phyloP scores from a whole-genome alignment of 345 rosid genomes.

The Melaleuca alternifolia region DNA sequence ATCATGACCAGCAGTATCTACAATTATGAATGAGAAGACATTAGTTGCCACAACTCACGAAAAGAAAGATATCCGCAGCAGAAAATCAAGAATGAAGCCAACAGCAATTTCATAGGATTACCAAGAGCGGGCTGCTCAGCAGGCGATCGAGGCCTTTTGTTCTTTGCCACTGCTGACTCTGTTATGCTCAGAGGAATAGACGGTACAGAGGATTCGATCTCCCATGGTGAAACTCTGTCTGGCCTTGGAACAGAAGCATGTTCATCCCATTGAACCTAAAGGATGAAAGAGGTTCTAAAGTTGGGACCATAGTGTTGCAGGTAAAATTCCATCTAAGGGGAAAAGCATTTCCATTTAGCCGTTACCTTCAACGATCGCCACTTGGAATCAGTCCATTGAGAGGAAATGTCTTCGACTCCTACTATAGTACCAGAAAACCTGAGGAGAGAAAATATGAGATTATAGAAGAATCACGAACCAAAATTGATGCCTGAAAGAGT shows the following conservation, averaged over 20 bases:
- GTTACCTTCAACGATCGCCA: slow-evolving; percentile 77
- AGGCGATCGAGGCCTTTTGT: slow-evolving; percentile 63
- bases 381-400: slow-evolving; percentile 65
- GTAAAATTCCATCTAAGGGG: background rate
- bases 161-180: slow-evolving; percentile 33
- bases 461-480: background rate
- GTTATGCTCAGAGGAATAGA: slow-evolving; percentile 30
- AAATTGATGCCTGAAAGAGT: background rate
- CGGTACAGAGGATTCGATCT: slow-evolving; percentile 56
- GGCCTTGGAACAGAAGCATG: slow-evolving; percentile 72
- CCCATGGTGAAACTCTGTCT: slow-evolving; percentile 95
- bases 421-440: slow-evolving; percentile 88
- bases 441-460: background rate
- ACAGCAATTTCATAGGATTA: slow-evolving; percentile 8
- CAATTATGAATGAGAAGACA: background rate
- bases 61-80: background rate
- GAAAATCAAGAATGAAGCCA: background rate
- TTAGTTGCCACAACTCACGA: background rate
- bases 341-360: background rate
- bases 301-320: background rate
- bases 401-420: slow-evolving; percentile 71
- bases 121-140: slow-evolving; percentile 19
- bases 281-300: background rate
- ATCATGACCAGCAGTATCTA: slow-evolving; percentile 33
- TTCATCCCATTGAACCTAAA: slow-evolving; percentile 94